Percentiles rank a stretch among this genome's conserved stretches.
phyloP scores from a whole-genome alignment of 148 eudicot species.

The Cornus suecica region DNA sequence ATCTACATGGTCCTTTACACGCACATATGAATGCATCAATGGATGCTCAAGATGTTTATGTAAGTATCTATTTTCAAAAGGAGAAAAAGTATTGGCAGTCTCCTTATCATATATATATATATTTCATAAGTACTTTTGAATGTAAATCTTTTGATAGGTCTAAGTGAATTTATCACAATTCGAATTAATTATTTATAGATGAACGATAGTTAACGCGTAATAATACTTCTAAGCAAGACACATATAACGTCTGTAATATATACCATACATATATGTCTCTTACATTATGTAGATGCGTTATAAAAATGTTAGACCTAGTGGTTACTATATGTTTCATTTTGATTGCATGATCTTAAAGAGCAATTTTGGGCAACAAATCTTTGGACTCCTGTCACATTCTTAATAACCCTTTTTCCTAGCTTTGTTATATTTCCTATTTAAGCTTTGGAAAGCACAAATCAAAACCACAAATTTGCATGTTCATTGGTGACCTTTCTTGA shows the following conservation, averaged over 20 bases:
- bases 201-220: neutral
- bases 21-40: neutral
- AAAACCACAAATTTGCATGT: neutral
- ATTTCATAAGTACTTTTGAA: constrained; percentile 11
- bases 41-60: constrained; percentile 3
- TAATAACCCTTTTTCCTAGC: neutral
- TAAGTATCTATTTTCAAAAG: no score
- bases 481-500: neutral
- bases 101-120: constrained; percentile 11
- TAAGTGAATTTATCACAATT: neutral
- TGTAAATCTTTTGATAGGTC: neutral
- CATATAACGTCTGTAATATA: no score
- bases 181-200: no score
- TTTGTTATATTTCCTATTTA: neutral
- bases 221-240: no score
- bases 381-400: neutral
- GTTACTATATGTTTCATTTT: no score
- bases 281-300: no score
- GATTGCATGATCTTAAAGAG: no score
- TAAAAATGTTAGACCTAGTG: no score
- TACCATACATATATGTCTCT: no score
- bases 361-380: neutral
- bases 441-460: neutral
- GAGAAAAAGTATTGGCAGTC: neutral
- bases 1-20: constrained; percentile 29